phyloP scores from a whole-genome alignment of 345 rosid species.

The Ceriops decandra region DNA sequence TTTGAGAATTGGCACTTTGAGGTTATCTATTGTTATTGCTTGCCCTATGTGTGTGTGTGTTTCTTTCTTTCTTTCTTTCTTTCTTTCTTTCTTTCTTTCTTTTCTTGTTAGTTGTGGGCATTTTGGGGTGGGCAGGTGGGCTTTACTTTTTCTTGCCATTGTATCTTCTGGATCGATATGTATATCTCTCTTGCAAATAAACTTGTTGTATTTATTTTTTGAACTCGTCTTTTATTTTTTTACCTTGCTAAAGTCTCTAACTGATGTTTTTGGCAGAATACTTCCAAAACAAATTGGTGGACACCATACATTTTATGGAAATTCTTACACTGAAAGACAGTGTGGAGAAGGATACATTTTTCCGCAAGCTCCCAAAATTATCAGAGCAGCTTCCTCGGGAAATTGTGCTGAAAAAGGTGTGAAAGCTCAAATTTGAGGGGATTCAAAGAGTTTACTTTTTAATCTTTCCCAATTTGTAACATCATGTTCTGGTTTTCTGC shows the following conservation, averaged over 20 bases:
- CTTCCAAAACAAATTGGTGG: constrained; percentile 98
- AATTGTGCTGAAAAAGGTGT: constrained; percentile 89
- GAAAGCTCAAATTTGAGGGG: constrained; percentile 22
- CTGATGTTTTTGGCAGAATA: constrained; percentile 62
- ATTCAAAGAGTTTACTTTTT: constrained; percentile 4
- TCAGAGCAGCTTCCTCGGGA: constrained; percentile 98
- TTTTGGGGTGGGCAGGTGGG: too few relatives aligned
- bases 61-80: too few relatives aligned
- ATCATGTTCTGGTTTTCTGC: constrained; percentile 36
- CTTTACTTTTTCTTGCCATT: too few relatives aligned
- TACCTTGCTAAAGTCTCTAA: neutral
- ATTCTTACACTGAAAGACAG: constrained; percentile 94
- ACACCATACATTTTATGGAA: constrained; percentile 99
- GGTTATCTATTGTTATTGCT: too few relatives aligned
- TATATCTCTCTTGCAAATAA: too few relatives aligned
- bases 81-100: too few relatives aligned
- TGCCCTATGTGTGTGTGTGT: too few relatives aligned
- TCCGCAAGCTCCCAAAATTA: constrained; percentile 94
- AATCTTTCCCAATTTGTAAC: constrained; percentile 25
- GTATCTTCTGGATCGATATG: too few relatives aligned
- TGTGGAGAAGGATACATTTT: constrained; percentile 90
- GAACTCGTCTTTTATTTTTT: too few relatives aligned
- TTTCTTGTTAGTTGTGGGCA: too few relatives aligned
- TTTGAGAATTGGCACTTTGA: too few relatives aligned
- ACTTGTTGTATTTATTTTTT: neutral